phyloP scores from a whole-genome alignment of 2,329 filamentous ascomycete species.

The Xylaria sp. region DNA sequence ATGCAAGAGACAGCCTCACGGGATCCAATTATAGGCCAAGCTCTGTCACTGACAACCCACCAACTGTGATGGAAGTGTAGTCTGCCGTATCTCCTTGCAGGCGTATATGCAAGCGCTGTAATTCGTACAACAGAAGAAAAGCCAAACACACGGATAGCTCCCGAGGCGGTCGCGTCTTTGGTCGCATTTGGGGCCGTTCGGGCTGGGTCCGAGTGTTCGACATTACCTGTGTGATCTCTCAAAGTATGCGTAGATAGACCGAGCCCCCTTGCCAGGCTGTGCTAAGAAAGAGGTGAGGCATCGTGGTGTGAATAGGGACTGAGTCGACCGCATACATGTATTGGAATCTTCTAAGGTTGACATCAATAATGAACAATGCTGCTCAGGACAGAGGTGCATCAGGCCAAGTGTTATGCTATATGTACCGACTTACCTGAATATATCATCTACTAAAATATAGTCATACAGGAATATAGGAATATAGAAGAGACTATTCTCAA shows the following conservation, averaged over 20 bases:
- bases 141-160: constrained; percentile 11
- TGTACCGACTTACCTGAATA: too few relatives aligned
- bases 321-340: background rate
- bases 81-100: constrained; percentile 1
- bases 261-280: background rate
- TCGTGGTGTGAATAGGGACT: background rate
- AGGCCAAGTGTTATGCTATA: too few relatives aligned
- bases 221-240: too few relatives aligned
- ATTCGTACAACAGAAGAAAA: constrained; percentile 4
- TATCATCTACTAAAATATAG: too few relatives aligned
- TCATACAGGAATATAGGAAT: too few relatives aligned
- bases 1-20: constrained; percentile 11
- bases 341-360: too few relatives aligned
- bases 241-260: too few relatives aligned
- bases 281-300: background rate
- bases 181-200: background rate
- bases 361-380: too few relatives aligned
- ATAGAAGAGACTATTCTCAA: too few relatives aligned
- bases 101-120: constrained; percentile 5
- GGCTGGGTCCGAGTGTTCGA: background rate
- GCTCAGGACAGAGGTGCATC: too few relatives aligned
- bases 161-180: constrained; percentile 12
- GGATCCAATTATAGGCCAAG: background rate
- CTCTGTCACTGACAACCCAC: background rate
- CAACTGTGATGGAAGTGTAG: constrained; percentile 2